Evolutionary conservation across 331 rosid species (phyloP), one percentile per base, ranked within the genome.

Genomic region (Cucumis variabilis): DNA sequence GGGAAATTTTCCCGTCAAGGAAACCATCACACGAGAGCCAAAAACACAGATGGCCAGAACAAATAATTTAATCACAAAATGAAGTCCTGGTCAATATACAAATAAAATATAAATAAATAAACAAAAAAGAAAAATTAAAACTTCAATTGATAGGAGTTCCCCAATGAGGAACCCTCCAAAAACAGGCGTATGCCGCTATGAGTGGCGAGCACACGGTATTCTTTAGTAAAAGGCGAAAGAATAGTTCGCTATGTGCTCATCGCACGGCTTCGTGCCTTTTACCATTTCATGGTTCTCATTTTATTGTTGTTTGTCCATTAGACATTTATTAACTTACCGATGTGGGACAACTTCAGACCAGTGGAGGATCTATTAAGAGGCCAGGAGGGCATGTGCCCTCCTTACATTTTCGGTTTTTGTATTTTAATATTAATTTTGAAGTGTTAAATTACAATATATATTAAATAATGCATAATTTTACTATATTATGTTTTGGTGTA

Each of bases 151-250:
- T 63, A 81, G 71, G 53, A 30, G 28, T 13, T 30, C 2, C 19
- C 1, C 11, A 2, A 62, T 27, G 53, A 62, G 71, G 13, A 28
- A 30, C 12, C 69, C 85, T 60, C 71, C 85, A 82, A 82, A 82
- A 58, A 82, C 62, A 19, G 55, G 72, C 72, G 72, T 82, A 82
- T 82, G 85, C 85, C 55, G 55, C 72, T 12, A 0, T 20, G 0
- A 21, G 72, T 72, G 85, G 72, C 33, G 72, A 20, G 72, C 55
- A 82, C 86, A 82, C 86, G 86, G 86, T 82, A 82, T 82, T 82
- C 86, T 82, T 82, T 82, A 82, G 86, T 82, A 82, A 82, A 82
- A 82, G 86, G 72, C 84, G 67, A 79, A 79, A 78, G 84, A 78
- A 78, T 51, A 78, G 46, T 78, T 78, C 84, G 84, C 84, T 60